A percentile compares a stretch with the other conserved stretches of the same genome.
phyloP scores from a whole-genome alignment of 2,329 filamentous ascomycete species.

The Aspergillus felis region DNA sequence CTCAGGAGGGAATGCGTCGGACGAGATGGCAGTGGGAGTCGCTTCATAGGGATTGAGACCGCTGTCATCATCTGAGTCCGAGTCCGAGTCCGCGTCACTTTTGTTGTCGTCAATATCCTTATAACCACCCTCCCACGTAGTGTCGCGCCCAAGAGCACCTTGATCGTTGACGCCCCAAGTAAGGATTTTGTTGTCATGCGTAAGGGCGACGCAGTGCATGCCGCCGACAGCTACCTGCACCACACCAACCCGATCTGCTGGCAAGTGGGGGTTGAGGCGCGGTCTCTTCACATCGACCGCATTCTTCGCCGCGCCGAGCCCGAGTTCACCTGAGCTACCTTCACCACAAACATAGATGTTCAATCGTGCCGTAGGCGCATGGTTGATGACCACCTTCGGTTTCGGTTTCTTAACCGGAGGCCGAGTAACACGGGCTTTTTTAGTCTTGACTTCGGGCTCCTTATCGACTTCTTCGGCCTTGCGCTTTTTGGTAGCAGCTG shows the following conservation, averaged over 20 bases:
- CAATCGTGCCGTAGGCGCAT: constrained; percentile 53
- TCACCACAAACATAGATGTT: constrained; percentile 79
- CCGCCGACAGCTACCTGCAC: constrained; percentile 75
- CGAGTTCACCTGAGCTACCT: constrained; percentile 76
- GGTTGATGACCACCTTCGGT: constrained; percentile 55
- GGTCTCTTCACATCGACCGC: constrained; percentile 71
- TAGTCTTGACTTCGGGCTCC: constrained; percentile 25
- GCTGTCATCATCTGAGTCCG: constrained; percentile 43
- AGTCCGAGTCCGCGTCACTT: constrained; percentile 44
- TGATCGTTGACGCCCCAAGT: constrained; percentile 89
- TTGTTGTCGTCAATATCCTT: constrained; percentile 46
- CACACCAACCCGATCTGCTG: constrained; percentile 57
- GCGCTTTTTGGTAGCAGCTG: constrained; percentile 29
- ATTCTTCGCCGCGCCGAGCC: constrained; percentile 65
- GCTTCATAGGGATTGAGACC: constrained; percentile 56
- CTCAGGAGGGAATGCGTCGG: constrained; percentile 48
- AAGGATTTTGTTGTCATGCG: constrained; percentile 73
- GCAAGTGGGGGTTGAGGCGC: constrained; percentile 61
- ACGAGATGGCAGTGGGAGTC: constrained; percentile 50
- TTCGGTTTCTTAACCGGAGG: constrained; percentile 29
- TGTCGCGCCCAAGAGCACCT: constrained; percentile 73
- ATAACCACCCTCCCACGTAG: constrained; percentile 62
- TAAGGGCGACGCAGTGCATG: constrained; percentile 76
- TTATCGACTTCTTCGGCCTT: constrained; percentile 29
- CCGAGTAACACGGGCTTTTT: constrained; percentile 26